Base-by-base conservation (phyloP, 768 basidiomycete species). In the Trichaptum fuscoviolaceum region DNA sequence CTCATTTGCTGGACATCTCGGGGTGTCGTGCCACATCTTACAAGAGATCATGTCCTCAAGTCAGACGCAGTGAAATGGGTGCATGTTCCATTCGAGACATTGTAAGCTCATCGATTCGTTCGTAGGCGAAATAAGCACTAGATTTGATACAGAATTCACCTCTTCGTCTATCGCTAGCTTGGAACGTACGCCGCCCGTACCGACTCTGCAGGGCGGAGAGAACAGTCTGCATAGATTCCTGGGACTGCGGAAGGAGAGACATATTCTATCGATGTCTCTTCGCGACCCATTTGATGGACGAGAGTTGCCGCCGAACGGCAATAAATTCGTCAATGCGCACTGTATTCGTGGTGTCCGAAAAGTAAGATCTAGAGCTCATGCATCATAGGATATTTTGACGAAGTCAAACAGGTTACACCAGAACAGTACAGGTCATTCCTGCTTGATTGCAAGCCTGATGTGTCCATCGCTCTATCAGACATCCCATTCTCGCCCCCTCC, bases 51-150 rank as follows among this genome's bases (percentile, higher is more conserved):
- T 65, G 75, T 82, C 25, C 71, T 71, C 23, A 68, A 70, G 30
- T 84, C 84, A 0, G 70, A 76, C 9, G 81, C 85, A 0, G 82
- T 91, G 35, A 80, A 75, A 66, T 91, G 89, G 84, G 75, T 90
- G 0, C 83, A 90, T 67, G 77, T 93, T 0, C 86, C 92, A 0
- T 93, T 93, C 71, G 92, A 94, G 76, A 83, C 87, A 23, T 94
- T 93, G 92, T 93, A 76, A 84, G 88, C 64, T 52, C 23, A 57
- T 9, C 62, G 20, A 18, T 30, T 17, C 66, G 34, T 27, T 24
- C 18, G 58, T 15, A 35, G 42, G n/a, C 36, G 35, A 17, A 30
- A 30, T 30, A 35, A 12, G 23, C n/a, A 42, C 52, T 67, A 52
- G 30, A 30, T 24, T 26, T 17, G 5, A 23, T 34, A 25, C 59